Conservation (phyloP, 805 yeast genomes). For the Kluyveromyces wickerhamii region DNA sequence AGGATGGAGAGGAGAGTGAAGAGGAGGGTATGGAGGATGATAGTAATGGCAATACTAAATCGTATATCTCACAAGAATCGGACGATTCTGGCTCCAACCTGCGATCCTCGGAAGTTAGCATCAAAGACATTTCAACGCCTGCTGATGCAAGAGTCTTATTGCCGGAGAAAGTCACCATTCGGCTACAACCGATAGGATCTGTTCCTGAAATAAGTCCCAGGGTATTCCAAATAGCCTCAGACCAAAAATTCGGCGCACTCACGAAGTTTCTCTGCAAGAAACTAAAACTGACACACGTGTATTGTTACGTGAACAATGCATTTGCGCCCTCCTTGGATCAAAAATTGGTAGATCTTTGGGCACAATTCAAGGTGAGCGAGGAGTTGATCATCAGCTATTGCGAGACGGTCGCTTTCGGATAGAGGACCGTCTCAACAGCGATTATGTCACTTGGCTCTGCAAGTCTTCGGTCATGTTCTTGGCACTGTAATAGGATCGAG, state of each 20-base stretch:
- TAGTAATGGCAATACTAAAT: not conserved
- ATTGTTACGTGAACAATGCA: constrained; percentile 30
- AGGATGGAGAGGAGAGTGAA: not conserved
- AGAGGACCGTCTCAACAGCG: too few relatives aligned
- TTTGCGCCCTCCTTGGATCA: constrained; percentile 32
- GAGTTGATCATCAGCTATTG: constrained; percentile 31
- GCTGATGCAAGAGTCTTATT: not conserved
- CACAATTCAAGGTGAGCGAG: constrained; percentile 24
- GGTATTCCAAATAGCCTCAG: constrained; percentile 21
- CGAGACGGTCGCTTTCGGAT: constrained; percentile 30
- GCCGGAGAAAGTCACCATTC: constrained; percentile 14
- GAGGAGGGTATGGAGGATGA: constrained; percentile 1
- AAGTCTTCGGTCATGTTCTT: not conserved
- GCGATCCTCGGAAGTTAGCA: not conserved
- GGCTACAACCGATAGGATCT: constrained; percentile 28
- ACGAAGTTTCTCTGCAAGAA: constrained; percentile 17
- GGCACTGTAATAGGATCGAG: too few relatives aligned
- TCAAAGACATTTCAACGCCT: not conserved
- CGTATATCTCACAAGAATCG: too few relatives aligned
- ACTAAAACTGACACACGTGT: constrained; percentile 18
- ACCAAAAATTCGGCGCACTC: constrained; percentile 23
- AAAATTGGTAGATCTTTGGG: constrained; percentile 26
- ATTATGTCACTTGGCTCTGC: too few relatives aligned
- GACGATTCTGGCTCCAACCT: not conserved
- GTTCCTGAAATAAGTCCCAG: constrained; percentile 21